Evolutionary conservation across 129 eudicot genomes (phyloP), one percentile per base, ranked within the genome.

Genomic region (Solidago caesia): DNA sequence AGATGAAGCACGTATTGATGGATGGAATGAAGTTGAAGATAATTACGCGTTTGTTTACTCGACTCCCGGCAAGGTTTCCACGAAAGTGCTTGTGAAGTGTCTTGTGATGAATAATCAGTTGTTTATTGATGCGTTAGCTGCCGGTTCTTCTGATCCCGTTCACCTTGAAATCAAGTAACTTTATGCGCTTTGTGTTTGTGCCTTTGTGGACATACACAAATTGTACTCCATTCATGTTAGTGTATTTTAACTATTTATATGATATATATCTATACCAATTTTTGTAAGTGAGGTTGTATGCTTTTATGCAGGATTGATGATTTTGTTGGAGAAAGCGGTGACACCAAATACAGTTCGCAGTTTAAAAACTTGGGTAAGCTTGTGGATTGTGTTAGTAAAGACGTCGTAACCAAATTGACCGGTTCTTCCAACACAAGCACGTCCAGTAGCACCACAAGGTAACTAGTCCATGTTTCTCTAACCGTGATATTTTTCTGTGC

Each of bases 11-110:
- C 91, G 88, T 0, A 71, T 94, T 21, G 97, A 90, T 14, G 80
- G 85, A 2, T 94, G 98, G 98, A 87, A 94, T 67, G 92, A 83
- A 56, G 66, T 82, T 12, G 92, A 88, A n/a, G 98, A 90, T 15
- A 82, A 85, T 27, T 94, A 94, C 26, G 97, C 87, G 0, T 94
- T 94, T 52, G 85, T 94, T 2, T 94, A 94, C 64, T 75, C 85
- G 0, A 85, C 82, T 44, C 89, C 92, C 29, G 75, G 81, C 15
- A 74, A 80, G 75, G 83, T 72, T 8, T 68, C 90, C 2, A 85
- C 88, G 74, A 93, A 86, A 70, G 89, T 93, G 2, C 62, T 93
- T 21, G 85, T 93, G n/a, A 90, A 93, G 84, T 90, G 91, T 58
- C 84, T 93, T 47, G 91, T 62, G 2, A 79, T 93, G 97, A 89